phyloP scores from a whole-genome alignment of 169 alveolate genomes.

The Plasmodium falciparum region DNA sequence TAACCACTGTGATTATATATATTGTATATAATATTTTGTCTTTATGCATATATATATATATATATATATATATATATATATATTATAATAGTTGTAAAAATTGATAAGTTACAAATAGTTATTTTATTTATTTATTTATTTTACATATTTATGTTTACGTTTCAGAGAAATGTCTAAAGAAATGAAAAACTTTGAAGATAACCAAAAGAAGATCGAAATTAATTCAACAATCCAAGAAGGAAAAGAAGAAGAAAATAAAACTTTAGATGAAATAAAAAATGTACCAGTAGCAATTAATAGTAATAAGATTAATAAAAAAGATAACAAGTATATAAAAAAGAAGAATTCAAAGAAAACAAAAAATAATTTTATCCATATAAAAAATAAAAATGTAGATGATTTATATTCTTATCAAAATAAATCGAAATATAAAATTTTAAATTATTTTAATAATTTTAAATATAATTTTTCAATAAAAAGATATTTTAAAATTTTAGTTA shows the following conservation, averaged over 20 bases:
- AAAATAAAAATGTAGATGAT: slow-evolving; percentile 15
- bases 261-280: too few relatives aligned
- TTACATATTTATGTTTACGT: too few relatives aligned
- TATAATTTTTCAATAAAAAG: slow-evolving; percentile 37
- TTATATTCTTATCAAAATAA: slow-evolving; percentile 8
- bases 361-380: slow-evolving; percentile 16
- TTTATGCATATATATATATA: too few relatives aligned
- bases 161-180: too few relatives aligned
- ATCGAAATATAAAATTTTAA: slow-evolving; percentile 48
- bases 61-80: too few relatives aligned
- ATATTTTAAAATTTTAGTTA: slow-evolving; percentile 62
- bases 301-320: background rate
- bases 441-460: slow-evolving; percentile 38
- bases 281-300: background rate
- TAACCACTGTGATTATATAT: too few relatives aligned
- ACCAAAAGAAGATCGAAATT: too few relatives aligned
- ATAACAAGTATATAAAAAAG: background rate
- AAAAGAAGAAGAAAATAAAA: background rate
- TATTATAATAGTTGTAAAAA: too few relatives aligned
- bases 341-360: slow-evolving; percentile 6
- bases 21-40: too few relatives aligned
- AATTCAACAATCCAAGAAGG: background rate
- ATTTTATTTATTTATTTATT: too few relatives aligned
- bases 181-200: too few relatives aligned
- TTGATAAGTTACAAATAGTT: too few relatives aligned